phyloP scores from a whole-genome alignment of 306 rosid species.

The Cajanus cajan region DNA sequence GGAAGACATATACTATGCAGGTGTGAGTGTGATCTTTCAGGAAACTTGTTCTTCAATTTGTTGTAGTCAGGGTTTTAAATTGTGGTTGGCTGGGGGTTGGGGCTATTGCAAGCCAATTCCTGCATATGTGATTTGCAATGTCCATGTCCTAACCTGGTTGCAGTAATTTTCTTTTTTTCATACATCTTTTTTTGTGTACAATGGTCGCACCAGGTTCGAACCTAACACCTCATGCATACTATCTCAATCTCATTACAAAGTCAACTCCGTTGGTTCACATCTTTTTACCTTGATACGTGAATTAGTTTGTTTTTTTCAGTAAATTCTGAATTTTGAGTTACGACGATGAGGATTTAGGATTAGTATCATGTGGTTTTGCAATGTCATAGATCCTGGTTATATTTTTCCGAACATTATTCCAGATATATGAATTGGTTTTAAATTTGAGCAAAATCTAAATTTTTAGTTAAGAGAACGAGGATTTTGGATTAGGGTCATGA shows the following conservation, averaged over 20 bases:
- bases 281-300: background rate
- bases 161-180: too few relatives aligned
- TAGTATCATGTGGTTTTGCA: background rate
- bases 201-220: too few relatives aligned
- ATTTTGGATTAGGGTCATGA: background rate
- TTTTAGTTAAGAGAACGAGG: too few relatives aligned
- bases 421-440: too few relatives aligned
- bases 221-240: too few relatives aligned
- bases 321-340: background rate
- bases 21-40: conserved; percentile 37
- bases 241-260: too few relatives aligned
- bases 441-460: too few relatives aligned
- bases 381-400: too few relatives aligned
- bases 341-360: background rate
- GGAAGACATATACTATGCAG: conserved; percentile 94
- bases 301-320: background rate
- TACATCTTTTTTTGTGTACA: too few relatives aligned
- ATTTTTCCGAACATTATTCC: too few relatives aligned
- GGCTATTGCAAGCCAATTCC: background rate
- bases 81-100: background rate
- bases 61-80: background rate
- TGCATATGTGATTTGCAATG: background rate
- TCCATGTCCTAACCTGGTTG: background rate
- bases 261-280: too few relatives aligned
- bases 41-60: background rate